A percentile compares a stretch with the other conserved stretches of the same genome.
Conservation (phyloP, 2,329 filamentous ascomycete genomes). For the Talaromyces sp. region DNA sequence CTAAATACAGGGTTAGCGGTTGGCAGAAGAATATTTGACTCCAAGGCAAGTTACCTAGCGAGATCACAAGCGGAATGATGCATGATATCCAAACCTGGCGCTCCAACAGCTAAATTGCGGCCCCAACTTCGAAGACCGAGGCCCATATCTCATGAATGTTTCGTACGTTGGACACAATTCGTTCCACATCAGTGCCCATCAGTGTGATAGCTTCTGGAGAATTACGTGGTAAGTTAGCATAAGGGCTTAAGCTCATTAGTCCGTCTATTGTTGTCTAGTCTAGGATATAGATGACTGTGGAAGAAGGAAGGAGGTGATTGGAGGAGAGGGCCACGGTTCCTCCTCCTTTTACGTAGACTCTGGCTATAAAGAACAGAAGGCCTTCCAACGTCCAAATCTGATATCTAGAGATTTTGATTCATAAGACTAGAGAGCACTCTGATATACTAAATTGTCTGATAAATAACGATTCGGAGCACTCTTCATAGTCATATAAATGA, state of each 20-base stretch:
- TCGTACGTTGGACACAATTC: slow-evolving; percentile 42
- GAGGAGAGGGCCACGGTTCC: not conserved
- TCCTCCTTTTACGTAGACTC: not conserved
- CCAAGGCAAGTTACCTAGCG: slow-evolving; percentile 29
- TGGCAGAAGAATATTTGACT: not conserved
- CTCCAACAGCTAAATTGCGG: slow-evolving; percentile 10
- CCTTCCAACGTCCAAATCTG: no score
- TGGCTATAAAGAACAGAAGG: no score
- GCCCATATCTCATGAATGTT: slow-evolving; percentile 49
- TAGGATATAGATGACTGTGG: not conserved
- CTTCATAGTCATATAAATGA: no score
- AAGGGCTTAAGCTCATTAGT: not conserved
- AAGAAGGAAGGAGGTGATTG: not conserved
- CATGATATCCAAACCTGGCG: slow-evolving; percentile 1
- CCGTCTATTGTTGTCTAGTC: not conserved
- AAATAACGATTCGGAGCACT: no score
- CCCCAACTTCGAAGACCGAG: not conserved
- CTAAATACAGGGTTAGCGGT: slow-evolving; percentile 25
- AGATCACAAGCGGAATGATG: slow-evolving; percentile 41
- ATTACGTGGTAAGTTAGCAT: not conserved
- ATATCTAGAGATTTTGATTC: no score
- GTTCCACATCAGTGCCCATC: slow-evolving; percentile 49
- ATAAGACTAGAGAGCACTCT: no score
- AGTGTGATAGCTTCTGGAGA: slow-evolving; percentile 42
- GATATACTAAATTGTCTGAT: no score